Evolutionary conservation across 768 basidiomycete species (phyloP).

Genomic region (Tulasnella sp.): DNA sequence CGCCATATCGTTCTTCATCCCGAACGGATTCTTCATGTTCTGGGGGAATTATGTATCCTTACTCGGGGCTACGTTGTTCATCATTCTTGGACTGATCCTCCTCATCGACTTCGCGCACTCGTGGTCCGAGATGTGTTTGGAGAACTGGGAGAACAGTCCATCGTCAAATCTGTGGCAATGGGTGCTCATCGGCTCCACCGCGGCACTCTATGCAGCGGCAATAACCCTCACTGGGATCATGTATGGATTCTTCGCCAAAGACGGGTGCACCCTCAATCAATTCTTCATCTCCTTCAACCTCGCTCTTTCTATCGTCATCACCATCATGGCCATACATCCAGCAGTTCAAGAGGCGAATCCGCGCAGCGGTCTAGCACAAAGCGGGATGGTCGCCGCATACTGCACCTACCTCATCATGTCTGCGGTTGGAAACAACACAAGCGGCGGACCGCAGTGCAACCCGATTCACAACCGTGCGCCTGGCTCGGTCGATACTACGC

Average conservation of each 20-base stretch:
- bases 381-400: slow-evolving; percentile 94
- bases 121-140: slow-evolving; percentile 94
- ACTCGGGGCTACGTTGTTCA: slow-evolving; percentile 88
- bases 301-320: slow-evolving; percentile 63
- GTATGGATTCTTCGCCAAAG: slow-evolving; percentile 82
- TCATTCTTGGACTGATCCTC: slow-evolving; percentile 91
- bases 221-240: slow-evolving; percentile 80
- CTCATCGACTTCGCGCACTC: slow-evolving; percentile 98
- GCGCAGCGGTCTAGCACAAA: slow-evolving; percentile 87
- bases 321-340: slow-evolving; percentile 73
- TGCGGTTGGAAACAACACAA: slow-evolving; percentile 85
- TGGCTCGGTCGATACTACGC: slow-evolving; percentile 47
- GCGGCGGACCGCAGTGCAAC: slow-evolving; percentile 61
- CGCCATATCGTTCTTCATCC: slow-evolving; percentile 81
- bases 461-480: slow-evolving; percentile 53
- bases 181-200: slow-evolving; percentile 86
- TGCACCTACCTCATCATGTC: slow-evolving; percentile 93
- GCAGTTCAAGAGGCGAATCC: slow-evolving; percentile 86
- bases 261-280: slow-evolving; percentile 83
- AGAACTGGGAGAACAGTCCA: slow-evolving; percentile 80
- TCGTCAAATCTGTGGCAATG: slow-evolving; percentile 87
- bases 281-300: slow-evolving; percentile 97
- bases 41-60: slow-evolving; percentile 92
- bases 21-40: slow-evolving; percentile 95
- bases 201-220: slow-evolving; percentile 72